Evolutionary conservation across 441 rosid species (phyloP).

Genomic region (Gossypium aridum): DNA sequence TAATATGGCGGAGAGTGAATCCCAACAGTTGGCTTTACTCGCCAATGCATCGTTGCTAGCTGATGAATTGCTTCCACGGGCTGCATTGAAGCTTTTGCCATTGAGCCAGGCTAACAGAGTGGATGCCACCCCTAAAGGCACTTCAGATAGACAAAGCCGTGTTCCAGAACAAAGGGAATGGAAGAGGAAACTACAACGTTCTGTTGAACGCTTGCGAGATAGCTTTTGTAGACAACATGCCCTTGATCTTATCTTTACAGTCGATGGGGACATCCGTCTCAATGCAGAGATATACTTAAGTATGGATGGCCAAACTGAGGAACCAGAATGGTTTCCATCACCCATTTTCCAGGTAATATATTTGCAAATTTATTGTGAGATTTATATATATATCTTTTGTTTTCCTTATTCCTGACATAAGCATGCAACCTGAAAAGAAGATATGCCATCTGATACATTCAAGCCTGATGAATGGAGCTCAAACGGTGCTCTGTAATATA

Average conservation of each 20-base stretch:
- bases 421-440: constrained; percentile 51
- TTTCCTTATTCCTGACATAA: constrained; percentile 15
- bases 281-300: constrained; percentile 80
- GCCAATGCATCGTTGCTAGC: constrained; percentile 85
- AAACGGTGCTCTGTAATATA: not conserved
- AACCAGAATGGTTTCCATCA: constrained; percentile 84
- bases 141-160: constrained; percentile 61
- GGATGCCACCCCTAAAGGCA: constrained; percentile 49
- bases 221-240: constrained; percentile 86
- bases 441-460: not conserved
- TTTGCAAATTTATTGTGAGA: constrained; percentile 20
- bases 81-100: constrained; percentile 70
- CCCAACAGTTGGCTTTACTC: constrained; percentile 76
- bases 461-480: not conserved
- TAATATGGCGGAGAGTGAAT: constrained; percentile 68
- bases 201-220: constrained; percentile 72
- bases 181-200: constrained; percentile 69
- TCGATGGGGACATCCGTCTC: constrained; percentile 77
- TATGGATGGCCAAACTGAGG: constrained; percentile 70
- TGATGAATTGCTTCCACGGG: constrained; percentile 80
- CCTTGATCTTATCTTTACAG: constrained; percentile 75
- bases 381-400: no score
- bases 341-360: constrained; percentile 83
- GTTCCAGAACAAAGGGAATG: constrained; percentile 80
- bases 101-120: constrained; percentile 31